Evolutionary conservation across 768 basidiomycete genomes (phyloP).

Genomic region (Rhizopogon rudus): DNA sequence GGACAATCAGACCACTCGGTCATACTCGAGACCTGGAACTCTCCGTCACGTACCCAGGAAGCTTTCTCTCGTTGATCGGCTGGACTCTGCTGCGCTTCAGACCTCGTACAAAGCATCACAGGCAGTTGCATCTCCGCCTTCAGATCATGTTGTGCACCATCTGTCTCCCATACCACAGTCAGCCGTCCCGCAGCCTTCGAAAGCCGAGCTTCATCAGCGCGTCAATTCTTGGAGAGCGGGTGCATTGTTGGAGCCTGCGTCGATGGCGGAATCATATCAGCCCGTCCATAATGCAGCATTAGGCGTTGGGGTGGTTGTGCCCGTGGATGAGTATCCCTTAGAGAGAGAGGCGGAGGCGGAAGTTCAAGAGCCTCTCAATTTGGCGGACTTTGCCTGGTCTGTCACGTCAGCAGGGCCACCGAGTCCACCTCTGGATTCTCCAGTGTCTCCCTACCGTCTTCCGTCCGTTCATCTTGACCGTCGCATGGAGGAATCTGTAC

Average conservation of each 20-base stretch:
- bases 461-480: constrained; percentile 55
- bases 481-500: constrained; percentile 52
- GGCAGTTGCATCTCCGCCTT: constrained; percentile 12
- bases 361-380: constrained; percentile 33
- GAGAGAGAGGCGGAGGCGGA: constrained; percentile 9
- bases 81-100: constrained; percentile 40
- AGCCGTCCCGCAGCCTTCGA: constrained; percentile 50
- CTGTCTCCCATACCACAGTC: constrained; percentile 63
- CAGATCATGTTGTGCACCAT: constrained; percentile 25
- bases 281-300: constrained; percentile 9
- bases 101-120: constrained; percentile 27
- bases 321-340: constrained; percentile 20
- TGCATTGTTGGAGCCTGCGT: constrained; percentile 44
- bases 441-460: constrained; percentile 32
- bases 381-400: constrained; percentile 69
- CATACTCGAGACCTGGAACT: constrained; percentile 21
- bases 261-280: constrained; percentile 34
- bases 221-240: constrained; percentile 66
- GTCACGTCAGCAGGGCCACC: constrained; percentile 64
- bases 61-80: constrained; percentile 64
- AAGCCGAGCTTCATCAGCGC: constrained; percentile 45
- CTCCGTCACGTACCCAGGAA: constrained; percentile 57
- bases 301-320: constrained; percentile 8
- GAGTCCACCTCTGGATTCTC: constrained; percentile 36
- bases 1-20: constrained; percentile 15